Base-by-base conservation (phyloP, 164 flowering plant genomes). In the Kingdonia uniflora region DNA sequence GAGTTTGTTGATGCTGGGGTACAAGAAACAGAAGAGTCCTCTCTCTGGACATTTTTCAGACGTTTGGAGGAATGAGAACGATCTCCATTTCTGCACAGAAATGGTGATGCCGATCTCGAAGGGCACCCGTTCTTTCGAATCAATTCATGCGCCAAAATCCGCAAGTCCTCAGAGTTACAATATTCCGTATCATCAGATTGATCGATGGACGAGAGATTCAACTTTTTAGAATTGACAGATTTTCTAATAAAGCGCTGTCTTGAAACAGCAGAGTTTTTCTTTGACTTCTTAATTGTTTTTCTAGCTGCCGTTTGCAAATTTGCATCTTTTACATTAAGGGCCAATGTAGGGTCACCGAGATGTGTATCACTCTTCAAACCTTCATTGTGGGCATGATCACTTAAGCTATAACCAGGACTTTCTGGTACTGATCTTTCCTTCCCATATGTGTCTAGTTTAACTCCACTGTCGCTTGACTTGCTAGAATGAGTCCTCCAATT, bases 1-100 rank as follows among this genome's bases (percentile, higher is more conserved):
- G 96, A 87, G 59, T 83, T 75, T 11, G 94, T 79, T 14, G 99
- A 89, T 68, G 84, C 69, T 17, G 99, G 95, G 0, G 99, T 82
- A 46, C 80, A 78, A 1, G 86, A 61, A 68, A 74, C 74, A 46
- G 89, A 80, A 19, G 94, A 82, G 16, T 76, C 89, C 15, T 76
- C 91, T 62, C 62, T 79, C 57, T 70, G 52, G 33, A 65, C 63
- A 51, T 47, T 71, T 59, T 65, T 74, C 65, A 76, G 58, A 24
- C 76, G 59, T 58, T 74, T 84, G 0, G 82, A 56, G 8, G 80
- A 66, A 29, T 60, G 60, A 25, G 78, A 64, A 79, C 80, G 64
- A 53, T 74, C 74, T 39, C 60, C 79, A 26, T 69, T 66, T 57
- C 65, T 70, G 14, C 66, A 51, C 14, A 80, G 74, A 74, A 82